Evolutionary conservation across 257 asterid genomes (phyloP), one percentile per base, ranked within the genome.

Genomic region (Scutellaria minor): DNA sequence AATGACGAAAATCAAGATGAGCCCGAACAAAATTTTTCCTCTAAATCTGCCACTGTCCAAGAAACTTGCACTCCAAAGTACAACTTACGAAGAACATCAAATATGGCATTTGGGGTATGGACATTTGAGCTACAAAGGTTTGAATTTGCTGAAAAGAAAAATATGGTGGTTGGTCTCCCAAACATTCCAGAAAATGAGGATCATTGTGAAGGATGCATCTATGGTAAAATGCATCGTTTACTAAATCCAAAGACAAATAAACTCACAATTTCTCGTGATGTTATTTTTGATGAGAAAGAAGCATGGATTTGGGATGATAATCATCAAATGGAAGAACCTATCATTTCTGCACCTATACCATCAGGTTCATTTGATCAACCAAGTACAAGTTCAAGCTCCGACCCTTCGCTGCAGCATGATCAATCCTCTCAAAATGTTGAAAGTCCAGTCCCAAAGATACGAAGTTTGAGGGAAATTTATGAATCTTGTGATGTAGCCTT

Each of bases 101-200:
- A 2, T 62, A 5, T 62, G 68, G 68, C 52, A 40, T 62, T 42
- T 62, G 52, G 41, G 52, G 68, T 62, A 40, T 41, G 68, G 52
- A 1, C 51, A 62, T 62, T 20, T 62, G 6, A 62, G 14, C 39
- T 62, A 15, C 52, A 41, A 62, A 41, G 52, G 52, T 6, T 14
- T 62, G 35, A 42, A 9, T 42, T 62, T 62, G 7, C 9, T 39
- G 35, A 41, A n/a, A 4, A 59, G 39, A 59, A 57, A 57, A 57
- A 57, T 57, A 57, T 57, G 18, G 42, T 57, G 12, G 3, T 27
- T 2, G 35, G 35, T 27, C 35, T 22, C 24, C 42, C 64, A 9
- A 37, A 57, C 9, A 57, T 27, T 57, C 41, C 11, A 1, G 47
- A 59, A 11, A 18, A 59, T 0, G 9, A 12, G 11, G 6, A 22